Evolutionary conservation across 768 basidiomycete genomes (phyloP), one percentile per base, ranked within the genome.

Genomic region (Tremella fuciformis): DNA sequence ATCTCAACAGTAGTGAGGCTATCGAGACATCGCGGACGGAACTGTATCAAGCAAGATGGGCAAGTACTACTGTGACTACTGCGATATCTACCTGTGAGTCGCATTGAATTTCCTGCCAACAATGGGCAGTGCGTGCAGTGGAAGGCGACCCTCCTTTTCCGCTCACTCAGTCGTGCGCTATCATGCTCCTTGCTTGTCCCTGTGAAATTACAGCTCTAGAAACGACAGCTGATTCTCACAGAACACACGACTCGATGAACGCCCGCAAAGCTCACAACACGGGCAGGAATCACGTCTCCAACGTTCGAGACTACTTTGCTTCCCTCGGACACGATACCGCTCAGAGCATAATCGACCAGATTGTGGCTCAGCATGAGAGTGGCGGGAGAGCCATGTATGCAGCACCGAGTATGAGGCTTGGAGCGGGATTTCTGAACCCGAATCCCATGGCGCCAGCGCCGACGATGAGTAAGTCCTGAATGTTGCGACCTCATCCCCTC

Each of bases 321-420:
- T 56, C 57, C 6, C 64, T 81, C 52, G 80, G 80, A 56, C 91
- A 97, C 78, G 93, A 98, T 83, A 94, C 94, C 78, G 93, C 94
- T 16, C 96, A 99, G 78, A 91, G 80, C 69, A 91, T 98, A 76
- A 98, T 99, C 75, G 94, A 99, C 83, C 90, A 94, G 78, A 98
- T 99, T 78, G 93, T 91, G 38, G 86, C 88, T 19, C 86, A 88
- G 22, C 96, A 94, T 72, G 94, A 98, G 78, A 83, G 83, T 25
- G 85, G 88, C 42, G 65, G 71, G 34, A 59, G 70, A 58, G 55
- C 57, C 50, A 69, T 69, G 70, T 65, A 69, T 62, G 66, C 66
- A 19, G 69, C 69, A 24, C 69, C 71, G 22, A 64, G 62, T 47
- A 74, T 74, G 73, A 61, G 72, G 34, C 19, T 74, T 18, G 72